Evolutionary conservation across 371 early-diverging fungal genomes (phyloP), one percentile per base, ranked within the genome.

Genomic region (Zancudomyces culisetae): DNA sequence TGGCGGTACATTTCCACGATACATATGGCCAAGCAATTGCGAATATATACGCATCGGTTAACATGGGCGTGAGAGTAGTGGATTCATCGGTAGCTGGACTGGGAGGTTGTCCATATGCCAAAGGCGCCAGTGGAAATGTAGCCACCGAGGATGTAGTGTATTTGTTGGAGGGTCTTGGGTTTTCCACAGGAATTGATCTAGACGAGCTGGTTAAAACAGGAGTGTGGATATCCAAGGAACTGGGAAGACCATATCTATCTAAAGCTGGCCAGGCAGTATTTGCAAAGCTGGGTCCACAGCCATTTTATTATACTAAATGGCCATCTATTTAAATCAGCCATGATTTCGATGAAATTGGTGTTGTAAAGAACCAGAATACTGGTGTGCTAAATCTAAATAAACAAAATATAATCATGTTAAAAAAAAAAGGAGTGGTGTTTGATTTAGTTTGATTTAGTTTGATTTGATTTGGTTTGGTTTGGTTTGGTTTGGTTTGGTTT

Each of bases 11-110:
- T 57, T 92, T 89, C 59, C 97, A 97, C 56, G 94, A 97, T 65
- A 97, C 97, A 8, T 97, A 93, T 66, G 97, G 97, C 4, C 93
- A 91, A 64, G 97, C 95, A 0, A 68, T 97, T 39, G 95, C 87
- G 29, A 97, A 97, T 56, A 93, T 94, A 49, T 68, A 77, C 18
- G 79, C 79, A 23, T 80, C 95, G 0, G 58, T 90, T 3, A 77
- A 86, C 60, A 30, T 27, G 30, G 10, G 6, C 78, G 77, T 62
- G 35, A 48, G 30, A 43, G 18, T 19, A 42, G 27, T 21, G 35
- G 15, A 15, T 35, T 15, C 15, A 35, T 35, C 35, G 35, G 15
- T 35, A 6, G 15, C 35, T 35, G 6, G 15, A 35, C 72, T 96
- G 30, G 90, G 95, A 42, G 97, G 97, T 26, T 96, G 97, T 57